A percentile compares a stretch with the other conserved stretches of the same genome.
phyloP scores from a whole-genome alignment of 1,284 basidiomycete genomes.

The Chondrostereum purpureum region DNA sequence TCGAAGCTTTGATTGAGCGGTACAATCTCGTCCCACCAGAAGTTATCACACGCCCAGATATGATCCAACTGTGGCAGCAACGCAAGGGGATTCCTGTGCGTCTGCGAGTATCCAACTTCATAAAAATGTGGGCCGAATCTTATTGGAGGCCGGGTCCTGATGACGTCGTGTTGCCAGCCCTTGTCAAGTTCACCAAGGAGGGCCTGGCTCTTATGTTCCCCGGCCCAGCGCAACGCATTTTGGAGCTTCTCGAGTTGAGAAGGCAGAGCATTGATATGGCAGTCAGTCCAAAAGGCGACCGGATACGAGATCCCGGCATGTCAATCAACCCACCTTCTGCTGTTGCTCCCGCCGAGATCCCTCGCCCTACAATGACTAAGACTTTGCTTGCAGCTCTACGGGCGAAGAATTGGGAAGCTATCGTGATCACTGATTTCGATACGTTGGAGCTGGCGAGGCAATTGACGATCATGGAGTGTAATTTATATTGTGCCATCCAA shows the following conservation, averaged over 20 bases:
- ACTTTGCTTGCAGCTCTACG: constrained; percentile 60
- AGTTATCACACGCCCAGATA: constrained; percentile 55
- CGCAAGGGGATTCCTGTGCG: constrained; percentile 85
- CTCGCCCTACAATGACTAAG: constrained; percentile 82
- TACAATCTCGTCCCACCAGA: constrained; percentile 71
- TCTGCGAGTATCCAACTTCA: constrained; percentile 83
- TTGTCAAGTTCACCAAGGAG: constrained; percentile 62
- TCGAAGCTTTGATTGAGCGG: constrained; percentile 71
- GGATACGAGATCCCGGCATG: constrained; percentile 62
- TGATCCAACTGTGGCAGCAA: constrained; percentile 73
- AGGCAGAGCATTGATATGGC: constrained; percentile 36
- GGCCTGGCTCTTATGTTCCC: constrained; percentile 60
- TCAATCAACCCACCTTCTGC: constrained; percentile 57
- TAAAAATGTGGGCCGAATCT: constrained; percentile 89
- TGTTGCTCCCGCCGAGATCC: constrained; percentile 51
- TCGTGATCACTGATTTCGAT: constrained; percentile 88
- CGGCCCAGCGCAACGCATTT: constrained; percentile 63
- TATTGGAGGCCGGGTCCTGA: constrained; percentile 80
- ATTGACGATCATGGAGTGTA: constrained; percentile 91
- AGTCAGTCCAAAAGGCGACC: constrained; percentile 51
- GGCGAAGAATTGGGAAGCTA: constrained; percentile 49
- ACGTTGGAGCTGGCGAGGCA: constrained; percentile 89
- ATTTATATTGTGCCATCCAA: constrained; percentile 79
- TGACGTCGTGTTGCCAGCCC: constrained; percentile 47
- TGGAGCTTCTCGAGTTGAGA: constrained; percentile 61